Conservation (phyloP, 805 yeast species). For the Candida coleopterorum region DNA sequence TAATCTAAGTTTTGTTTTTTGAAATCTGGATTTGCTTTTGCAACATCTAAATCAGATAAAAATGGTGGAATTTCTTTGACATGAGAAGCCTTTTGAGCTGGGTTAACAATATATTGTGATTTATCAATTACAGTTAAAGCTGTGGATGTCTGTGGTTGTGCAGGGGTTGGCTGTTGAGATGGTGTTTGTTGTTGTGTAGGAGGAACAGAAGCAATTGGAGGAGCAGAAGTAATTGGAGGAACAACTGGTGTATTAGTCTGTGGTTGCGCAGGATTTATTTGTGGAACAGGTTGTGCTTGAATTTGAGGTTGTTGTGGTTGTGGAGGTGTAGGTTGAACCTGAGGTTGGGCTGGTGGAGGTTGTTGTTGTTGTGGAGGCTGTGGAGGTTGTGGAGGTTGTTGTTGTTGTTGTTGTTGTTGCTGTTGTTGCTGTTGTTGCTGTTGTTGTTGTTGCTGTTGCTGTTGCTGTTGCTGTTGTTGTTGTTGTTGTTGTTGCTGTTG, state of each 20-base stretch:
- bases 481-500: conserved; percentile 10
- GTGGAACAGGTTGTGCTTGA: conserved; percentile 14
- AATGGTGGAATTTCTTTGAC: conserved; percentile 79
- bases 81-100: conserved; percentile 47
- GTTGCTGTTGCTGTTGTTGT: conserved; percentile 13
- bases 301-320: conserved; percentile 11
- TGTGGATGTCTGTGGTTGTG: conserved; percentile 10
- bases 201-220: conserved; percentile 4
- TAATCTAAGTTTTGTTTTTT: conserved; percentile 83
- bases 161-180: conserved; percentile 1
- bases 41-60: conserved; percentile 73
- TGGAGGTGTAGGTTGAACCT: conserved; percentile 13
- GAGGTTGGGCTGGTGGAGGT: conserved; percentile 14
- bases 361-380: conserved; percentile 12
- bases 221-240: conserved; percentile 6
- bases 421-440: no score
- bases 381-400: conserved; percentile 14
- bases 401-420: neutral
- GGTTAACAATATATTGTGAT: conserved; percentile 38
- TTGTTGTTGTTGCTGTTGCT: conserved; percentile 11
- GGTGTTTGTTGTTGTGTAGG: conserved; percentile 11
- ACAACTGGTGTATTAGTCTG: conserved; percentile 5
- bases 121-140: conserved; percentile 32
- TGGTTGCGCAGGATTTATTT: conserved; percentile 9
- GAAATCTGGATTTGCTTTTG: conserved; percentile 66